phyloP scores from a whole-genome alignment of 2,329 filamentous ascomycete genomes.

The Botrytis galanthina region DNA sequence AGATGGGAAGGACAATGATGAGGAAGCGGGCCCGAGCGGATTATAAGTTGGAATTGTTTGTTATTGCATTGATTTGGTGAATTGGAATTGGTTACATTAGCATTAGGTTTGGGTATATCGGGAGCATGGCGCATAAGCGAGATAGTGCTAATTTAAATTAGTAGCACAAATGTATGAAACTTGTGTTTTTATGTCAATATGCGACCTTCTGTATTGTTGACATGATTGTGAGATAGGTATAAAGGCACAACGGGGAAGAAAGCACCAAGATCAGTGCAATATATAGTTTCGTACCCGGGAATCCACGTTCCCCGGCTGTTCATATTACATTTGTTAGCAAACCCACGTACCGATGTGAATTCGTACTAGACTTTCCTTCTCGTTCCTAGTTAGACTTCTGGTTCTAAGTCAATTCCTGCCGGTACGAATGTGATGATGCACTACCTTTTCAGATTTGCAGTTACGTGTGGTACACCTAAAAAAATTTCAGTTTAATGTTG shows the following conservation, averaged over 20 bases:
- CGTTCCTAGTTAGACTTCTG: background rate
- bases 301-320: background rate
- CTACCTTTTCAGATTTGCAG: background rate
- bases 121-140: conserved; percentile 13
- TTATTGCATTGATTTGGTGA: conserved; percentile 4
- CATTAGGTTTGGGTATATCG: conserved; percentile 13
- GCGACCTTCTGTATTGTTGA: too few species aligned
- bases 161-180: conserved; percentile 1
- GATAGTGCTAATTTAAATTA: background rate
- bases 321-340: background rate
- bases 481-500: background rate
- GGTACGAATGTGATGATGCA: background rate
- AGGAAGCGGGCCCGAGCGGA: conserved; percentile 35
- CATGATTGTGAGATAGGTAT: background rate
- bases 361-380: background rate
- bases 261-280: background rate
- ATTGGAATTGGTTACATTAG: conserved; percentile 12
- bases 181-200: background rate
- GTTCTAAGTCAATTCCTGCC: background rate
- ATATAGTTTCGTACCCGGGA: background rate
- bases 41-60: conserved; percentile 23
- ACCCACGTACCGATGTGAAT: background rate
- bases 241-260: background rate
- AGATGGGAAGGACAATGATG: conserved; percentile 23
- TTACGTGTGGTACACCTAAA: background rate